phyloP scores from a whole-genome alignment of 1,284 basidiomycete genomes.

The Trametes versicolor region DNA sequence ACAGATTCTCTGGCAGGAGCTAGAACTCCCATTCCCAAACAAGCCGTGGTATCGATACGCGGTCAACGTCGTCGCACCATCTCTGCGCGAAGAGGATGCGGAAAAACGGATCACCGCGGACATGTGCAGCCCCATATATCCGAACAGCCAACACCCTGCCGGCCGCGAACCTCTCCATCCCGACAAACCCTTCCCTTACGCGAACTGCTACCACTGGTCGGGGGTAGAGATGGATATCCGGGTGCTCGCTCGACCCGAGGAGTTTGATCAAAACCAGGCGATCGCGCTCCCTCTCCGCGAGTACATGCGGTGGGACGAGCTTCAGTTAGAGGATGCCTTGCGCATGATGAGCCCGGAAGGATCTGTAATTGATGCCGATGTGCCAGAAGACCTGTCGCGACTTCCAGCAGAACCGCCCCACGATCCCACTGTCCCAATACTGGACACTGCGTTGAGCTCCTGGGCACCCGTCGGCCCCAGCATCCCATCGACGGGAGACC shows the following conservation, averaged over 20 bases:
- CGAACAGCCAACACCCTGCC: not conserved
- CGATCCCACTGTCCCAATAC: no score
- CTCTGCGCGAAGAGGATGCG: slow-evolving; percentile 1
- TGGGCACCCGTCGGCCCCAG: no score
- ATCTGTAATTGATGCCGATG: no score
- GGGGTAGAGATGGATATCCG: not conserved
- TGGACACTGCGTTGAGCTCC: no score
- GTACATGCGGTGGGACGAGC: not conserved
- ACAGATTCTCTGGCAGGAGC: not conserved
- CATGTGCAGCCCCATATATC: slow-evolving; percentile 14
- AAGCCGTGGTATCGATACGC: slow-evolving; percentile 1
- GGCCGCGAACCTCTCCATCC: not conserved
- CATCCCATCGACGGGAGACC: not conserved
- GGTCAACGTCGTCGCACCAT: slow-evolving; percentile 9
- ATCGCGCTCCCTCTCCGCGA: not conserved
- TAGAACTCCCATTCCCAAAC: not conserved
- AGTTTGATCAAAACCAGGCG: not conserved
- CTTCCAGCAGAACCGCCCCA: no score
- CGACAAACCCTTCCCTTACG: slow-evolving; percentile 15
- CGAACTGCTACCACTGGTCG: slow-evolving; percentile 11
- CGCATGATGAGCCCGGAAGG: not conserved
- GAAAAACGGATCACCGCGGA: slow-evolving; percentile 1
- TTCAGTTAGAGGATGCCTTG: not conserved
- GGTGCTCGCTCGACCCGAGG: not conserved
- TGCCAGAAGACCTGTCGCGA: no score